Evolutionary conservation across 768 basidiomycete species (phyloP), one percentile per base, ranked within the genome.

Genomic region (Russula abietina): DNA sequence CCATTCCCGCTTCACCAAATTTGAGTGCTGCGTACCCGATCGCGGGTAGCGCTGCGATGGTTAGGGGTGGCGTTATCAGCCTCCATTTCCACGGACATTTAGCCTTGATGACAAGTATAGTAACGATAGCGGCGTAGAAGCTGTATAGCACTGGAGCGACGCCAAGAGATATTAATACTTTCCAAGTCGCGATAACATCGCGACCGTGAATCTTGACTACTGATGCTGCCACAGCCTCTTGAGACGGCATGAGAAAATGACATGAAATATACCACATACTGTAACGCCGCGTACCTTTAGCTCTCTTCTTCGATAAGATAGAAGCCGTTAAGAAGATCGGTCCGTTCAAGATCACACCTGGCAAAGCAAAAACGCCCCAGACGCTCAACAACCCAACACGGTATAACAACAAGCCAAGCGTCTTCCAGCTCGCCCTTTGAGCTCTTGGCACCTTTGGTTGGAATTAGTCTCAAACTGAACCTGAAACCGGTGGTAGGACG

Each of bases 1-100:
- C 95, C 83, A 95, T 88, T 45, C 95, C 96, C 41, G 94, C 96
- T 73, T 98, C 95, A 43, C 95, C 95, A 69, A 97, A 98, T 73
- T 97, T 96, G 50, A 98, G 81, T 5, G 95, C 91, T 7, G 92
- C 91, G 71, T 88, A 91, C 57, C 91, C 94, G 79, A 96, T 89
- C 71, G 89, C 81, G 19, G 96, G 95, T 24, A 98, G 74, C 2
- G 84, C 79, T 6, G 80, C 75, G 57, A 89, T 76, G 57, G 92
- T 85, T 10, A 89, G 72, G 68, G 93, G 80, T 0, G 96, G 94
- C 2, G 91, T 87, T 74, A 80, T 82, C 26, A 91, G 72, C 60
- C 79, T 81, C 81, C 86, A 88, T 64, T 79, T 76, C 50, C 84
- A 62, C 6, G 91, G 79, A 0, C 82, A 79, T 30, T 83, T 79